Evolutionary conservation across 2,329 filamentous ascomycete species (phyloP), one percentile per base, ranked within the genome.

Genomic region (Mycosphaerelloides madeirae): DNA sequence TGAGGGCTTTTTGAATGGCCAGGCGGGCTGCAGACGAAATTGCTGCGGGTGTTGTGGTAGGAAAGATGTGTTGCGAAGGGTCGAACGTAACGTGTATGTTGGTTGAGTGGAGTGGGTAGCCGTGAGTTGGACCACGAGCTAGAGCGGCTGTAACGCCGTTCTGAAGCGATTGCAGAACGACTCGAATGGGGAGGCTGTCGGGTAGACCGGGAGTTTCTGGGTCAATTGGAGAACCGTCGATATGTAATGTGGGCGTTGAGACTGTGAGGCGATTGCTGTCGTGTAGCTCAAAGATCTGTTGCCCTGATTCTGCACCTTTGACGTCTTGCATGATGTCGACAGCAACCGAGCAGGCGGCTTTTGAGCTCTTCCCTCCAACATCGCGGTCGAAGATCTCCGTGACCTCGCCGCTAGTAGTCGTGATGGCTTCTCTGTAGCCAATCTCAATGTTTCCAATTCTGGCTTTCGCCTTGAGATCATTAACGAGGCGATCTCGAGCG

Each of bases 401-500:
- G 29, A 82, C 75, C 0, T 78, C 68, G 0, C 64, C 62, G 1
- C 82, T 83, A 0, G 75, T 58, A 3, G 72, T 70, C 0, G 81
- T 79, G 8, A 93, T 71, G 37, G 83, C 84, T 68, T 98, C 93
- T 43, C 94, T 84, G 68, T 97, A 98, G 55, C 94, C 89, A 48
- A 98, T 95, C 58, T 95, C 87, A 50, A 98, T 95, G 41, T 82
- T 83, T 11, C 91, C 90, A 73, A 95, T 95, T 14, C 71, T 82
- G 50, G 75, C 89, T 76, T 80, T 95, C 65, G 74, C 88, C 64
- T 93, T 95, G 68, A 96, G 84, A 60, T 95, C 88, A 41, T 87
- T 86, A 53, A 93, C 81, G 8, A 98, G 79, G 33, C 90, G 80
- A 65, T 97, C 87, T 38, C 88, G 75, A 0, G 91, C 90, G 38